Evolutionary conservation across 441 rosid genomes (phyloP).

Genomic region (Gossypium trilobum): DNA sequence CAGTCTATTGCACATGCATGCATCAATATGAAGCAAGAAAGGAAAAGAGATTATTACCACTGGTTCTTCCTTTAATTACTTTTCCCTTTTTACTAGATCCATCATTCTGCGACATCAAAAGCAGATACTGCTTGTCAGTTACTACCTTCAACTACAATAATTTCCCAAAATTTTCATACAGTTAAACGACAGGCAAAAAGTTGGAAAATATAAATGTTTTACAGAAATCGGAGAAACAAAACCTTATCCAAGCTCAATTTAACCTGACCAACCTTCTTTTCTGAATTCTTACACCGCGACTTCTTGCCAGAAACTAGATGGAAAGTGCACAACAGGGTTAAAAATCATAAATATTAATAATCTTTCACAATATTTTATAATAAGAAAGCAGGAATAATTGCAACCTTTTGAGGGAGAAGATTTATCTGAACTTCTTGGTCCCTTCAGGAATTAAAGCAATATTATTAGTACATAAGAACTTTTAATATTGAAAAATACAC

Average conservation of each 20-base stretch:
- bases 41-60: constrained; percentile 21
- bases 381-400: constrained; percentile 16
- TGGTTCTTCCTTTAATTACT: constrained; percentile 22
- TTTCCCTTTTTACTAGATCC: constrained; percentile 33
- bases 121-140: constrained; percentile 6
- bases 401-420: constrained; percentile 38
- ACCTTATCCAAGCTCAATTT: constrained; percentile 12
- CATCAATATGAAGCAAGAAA: background rate
- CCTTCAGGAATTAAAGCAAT: constrained; percentile 28
- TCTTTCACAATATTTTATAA: constrained; percentile 4
- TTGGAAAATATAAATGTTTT: background rate
- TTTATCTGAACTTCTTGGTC: constrained; percentile 26
- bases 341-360: constrained; percentile 14
- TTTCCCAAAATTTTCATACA: background rate
- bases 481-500: background rate
- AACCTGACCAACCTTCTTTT: constrained; percentile 36
- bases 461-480: constrained; percentile 10
- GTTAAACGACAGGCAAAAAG: background rate
- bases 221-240: background rate
- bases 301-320: constrained; percentile 34
- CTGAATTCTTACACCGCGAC: constrained; percentile 18
- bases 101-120: constrained; percentile 28
- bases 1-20: background rate
- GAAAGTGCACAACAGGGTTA: constrained; percentile 11
- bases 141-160: background rate